These are phyloP conservation scores for Evernia prunastri DNA, from an alignment of 495 filamentous ascomycete genomes.

Conservation along the genomic window DNA sequence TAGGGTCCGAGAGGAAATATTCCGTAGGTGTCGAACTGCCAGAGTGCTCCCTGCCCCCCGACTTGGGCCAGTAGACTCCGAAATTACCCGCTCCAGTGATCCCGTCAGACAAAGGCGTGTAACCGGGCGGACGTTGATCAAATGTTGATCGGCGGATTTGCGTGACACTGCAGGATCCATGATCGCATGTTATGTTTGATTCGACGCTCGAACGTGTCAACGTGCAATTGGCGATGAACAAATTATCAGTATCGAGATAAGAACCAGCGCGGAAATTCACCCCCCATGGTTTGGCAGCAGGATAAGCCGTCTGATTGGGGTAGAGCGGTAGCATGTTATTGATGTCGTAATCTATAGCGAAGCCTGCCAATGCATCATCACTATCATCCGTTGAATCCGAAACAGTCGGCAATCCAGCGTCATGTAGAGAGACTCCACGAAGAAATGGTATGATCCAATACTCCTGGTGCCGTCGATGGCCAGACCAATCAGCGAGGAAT, in stretches of 20 bases:
- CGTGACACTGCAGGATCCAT: background rate
- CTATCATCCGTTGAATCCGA: background rate
- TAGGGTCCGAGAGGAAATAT: background rate
- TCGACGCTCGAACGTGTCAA: constrained; percentile 1
- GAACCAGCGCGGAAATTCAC: background rate
- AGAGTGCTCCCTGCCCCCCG: background rate
- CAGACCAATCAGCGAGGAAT: background rate
- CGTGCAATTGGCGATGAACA: background rate
- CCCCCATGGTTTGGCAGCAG: background rate
- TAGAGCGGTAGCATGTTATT: background rate
- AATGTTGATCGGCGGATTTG: background rate
- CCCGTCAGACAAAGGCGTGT: background rate
- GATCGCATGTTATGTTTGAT: background rate
- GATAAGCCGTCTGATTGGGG: background rate
- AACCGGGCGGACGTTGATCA: background rate
- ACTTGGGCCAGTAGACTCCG: background rate
- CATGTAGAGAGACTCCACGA: background rate
- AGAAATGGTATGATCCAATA: background rate
- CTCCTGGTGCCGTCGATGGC: background rate
- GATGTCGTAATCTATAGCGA: background rate
- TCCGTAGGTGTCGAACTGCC: background rate
- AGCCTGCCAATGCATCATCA: background rate
- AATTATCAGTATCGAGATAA: background rate
- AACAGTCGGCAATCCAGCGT: background rate
- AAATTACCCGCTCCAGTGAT: background rate